Base-by-base conservation (phyloP, 257 asterid genomes). In the Solanum habrochaites region DNA sequence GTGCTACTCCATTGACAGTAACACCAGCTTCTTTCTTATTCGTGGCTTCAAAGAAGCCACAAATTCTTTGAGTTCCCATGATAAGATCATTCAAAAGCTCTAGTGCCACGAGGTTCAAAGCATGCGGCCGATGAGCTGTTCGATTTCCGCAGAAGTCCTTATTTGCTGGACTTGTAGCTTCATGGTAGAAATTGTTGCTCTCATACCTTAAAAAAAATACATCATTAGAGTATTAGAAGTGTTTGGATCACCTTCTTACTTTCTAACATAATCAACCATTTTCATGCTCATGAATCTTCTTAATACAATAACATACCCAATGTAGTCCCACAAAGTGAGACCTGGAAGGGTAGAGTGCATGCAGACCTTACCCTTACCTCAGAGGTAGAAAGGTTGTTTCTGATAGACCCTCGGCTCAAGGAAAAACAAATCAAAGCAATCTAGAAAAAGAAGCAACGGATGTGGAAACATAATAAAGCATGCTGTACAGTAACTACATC, bases 161-260 rank as follows among this genome's bases (percentile, higher is more conserved):
- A 39, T 93, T 95, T 29, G 96, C 98, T 5, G 93, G 98, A 3
- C 86, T 93, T 20, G 97, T 92, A 3, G 95, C 88, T 49, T 93
- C 95, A 40, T 93, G 92, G 66, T 89, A 96, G 92, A 96, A 96
- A 74, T 32, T 91, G 89, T 91, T 92, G 92, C 98, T 95, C 83
- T 96, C 99, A 56, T 94, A 96, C 94, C 99, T 96, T 21, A 56
- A 9, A 74, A 64, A 56, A 32, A 18, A 11, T 6, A 78, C 60
- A 69, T 81, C 32, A 42, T 13, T 16, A 45, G 25, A 67, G 15
- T 23, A 43, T 45, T 45, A 23, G 21, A 74, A 74, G 35, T n/a
- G 15, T 74, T 39, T 74, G 29, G 42, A 21, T 39, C 82, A 35
- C 49, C 81, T n/a, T 37, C 40, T 37, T 37, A 20, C 81, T 37